These are phyloP conservation scores for Chrysanthemum makinoi DNA, from an alignment of 129 eudicot species.

Conservation along the genomic window DNA sequence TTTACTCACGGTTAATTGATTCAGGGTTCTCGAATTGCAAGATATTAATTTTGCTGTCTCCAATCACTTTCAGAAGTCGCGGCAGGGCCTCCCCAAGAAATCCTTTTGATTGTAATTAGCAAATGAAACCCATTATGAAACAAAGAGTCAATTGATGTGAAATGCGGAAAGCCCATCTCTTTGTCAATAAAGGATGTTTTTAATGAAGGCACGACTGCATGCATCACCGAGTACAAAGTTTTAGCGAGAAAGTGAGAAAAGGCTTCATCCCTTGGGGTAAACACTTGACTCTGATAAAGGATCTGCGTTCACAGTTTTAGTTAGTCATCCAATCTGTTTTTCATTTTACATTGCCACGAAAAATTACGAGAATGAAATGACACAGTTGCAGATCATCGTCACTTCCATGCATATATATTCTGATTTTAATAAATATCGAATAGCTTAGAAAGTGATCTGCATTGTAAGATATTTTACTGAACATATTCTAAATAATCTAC, in stretches of 20 bases:
- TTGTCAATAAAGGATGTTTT: slow-evolving; percentile 35
- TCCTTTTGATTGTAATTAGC: slow-evolving; percentile 22
- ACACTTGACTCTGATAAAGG: slow-evolving; percentile 42
- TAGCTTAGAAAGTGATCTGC: no score
- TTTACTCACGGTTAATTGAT: slow-evolving; percentile 43
- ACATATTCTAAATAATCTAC: no score
- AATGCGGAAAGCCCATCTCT: slow-evolving; percentile 53
- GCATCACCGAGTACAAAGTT: slow-evolving; percentile 57
- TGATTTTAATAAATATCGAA: no score
- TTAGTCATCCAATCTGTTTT: no score
- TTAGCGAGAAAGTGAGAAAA: slow-evolving; percentile 65
- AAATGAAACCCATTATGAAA: slow-evolving; percentile 62
- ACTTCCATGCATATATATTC: no score
- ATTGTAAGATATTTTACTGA: no score
- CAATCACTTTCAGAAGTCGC: slow-evolving; percentile 40
- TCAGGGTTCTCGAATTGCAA: slow-evolving; percentile 68
- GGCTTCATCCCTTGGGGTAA: slow-evolving; percentile 92
- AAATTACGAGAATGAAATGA: no score
- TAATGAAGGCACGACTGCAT: slow-evolving; percentile 60
- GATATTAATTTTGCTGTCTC: slow-evolving; percentile 33
- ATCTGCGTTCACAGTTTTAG: slow-evolving; percentile 19
- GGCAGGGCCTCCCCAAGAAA: slow-evolving; percentile 44
- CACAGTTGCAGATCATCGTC: no score
- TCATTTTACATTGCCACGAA: no score
- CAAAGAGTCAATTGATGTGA: slow-evolving; percentile 64